phyloP scores from a whole-genome alignment of 805 yeast species.

The Lipomyces yamanashiensis region DNA sequence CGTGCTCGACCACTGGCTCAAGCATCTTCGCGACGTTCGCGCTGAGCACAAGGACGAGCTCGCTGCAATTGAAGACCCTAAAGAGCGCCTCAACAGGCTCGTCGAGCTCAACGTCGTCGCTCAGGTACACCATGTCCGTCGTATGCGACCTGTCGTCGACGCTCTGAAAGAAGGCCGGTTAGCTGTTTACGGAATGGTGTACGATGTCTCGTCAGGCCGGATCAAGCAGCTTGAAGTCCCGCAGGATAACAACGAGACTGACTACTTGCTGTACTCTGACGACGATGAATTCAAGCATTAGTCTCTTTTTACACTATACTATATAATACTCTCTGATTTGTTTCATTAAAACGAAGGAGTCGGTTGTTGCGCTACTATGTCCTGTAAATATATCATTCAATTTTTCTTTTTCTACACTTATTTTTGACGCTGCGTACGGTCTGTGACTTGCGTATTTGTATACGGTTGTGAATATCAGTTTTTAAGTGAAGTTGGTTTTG shows the following conservation, averaged over 20 bases:
- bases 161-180: conserved; percentile 67
- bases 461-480: no score
- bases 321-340: no score
- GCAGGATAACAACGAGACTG: conserved; percentile 38
- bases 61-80: conserved; percentile 55
- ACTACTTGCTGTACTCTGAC: conserved; percentile 22
- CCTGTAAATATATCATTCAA: no score
- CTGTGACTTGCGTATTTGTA: no score
- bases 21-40: conserved; percentile 66
- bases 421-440: no score
- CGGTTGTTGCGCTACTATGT: no score
- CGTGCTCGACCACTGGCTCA: conserved; percentile 72
- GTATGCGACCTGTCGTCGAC: conserved; percentile 67
- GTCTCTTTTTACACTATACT: background rate
- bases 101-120: conserved; percentile 76
- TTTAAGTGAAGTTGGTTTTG: no score
- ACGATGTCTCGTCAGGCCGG: conserved; percentile 79
- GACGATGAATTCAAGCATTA: conserved; percentile 9
- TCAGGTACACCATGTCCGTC: conserved; percentile 67
- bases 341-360: no score
- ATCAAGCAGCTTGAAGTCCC: conserved; percentile 54
- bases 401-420: no score
- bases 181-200: conserved; percentile 81
- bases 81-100: conserved; percentile 61
- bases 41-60: conserved; percentile 61